Conservation (phyloP, 2,329 filamentous ascomycete species). For the Fusarium mexicanum region DNA sequence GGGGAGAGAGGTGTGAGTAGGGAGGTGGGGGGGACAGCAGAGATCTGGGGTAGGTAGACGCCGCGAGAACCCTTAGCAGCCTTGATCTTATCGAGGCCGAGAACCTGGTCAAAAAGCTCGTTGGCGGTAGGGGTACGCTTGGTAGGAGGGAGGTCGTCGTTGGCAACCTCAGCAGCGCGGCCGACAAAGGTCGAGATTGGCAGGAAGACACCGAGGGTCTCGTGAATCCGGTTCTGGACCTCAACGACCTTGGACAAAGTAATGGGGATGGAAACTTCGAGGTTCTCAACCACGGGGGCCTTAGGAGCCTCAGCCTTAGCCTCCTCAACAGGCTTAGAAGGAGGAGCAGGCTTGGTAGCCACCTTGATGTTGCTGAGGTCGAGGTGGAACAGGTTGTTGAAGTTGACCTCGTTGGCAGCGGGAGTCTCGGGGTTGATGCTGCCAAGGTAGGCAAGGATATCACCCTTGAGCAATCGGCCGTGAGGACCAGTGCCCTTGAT, state of each 20-base stretch:
- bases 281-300: slow-evolving; percentile 56
- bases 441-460: slow-evolving; percentile 90
- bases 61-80: slow-evolving; percentile 65
- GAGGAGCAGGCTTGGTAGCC: slow-evolving; percentile 61
- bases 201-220: slow-evolving; percentile 80
- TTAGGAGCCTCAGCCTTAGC: slow-evolving; percentile 51
- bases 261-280: slow-evolving; percentile 76
- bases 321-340: slow-evolving; percentile 47
- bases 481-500: slow-evolving; percentile 90
- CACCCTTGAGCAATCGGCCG: slow-evolving; percentile 91
- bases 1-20: slow-evolving; percentile 49
- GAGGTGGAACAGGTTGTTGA: slow-evolving; percentile 81
- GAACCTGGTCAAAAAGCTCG: slow-evolving; percentile 88
- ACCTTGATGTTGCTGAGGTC: slow-evolving; percentile 97
- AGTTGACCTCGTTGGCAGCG: slow-evolving; percentile 72
- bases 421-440: slow-evolving; percentile 78
- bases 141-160: slow-evolving; percentile 81
- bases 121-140: slow-evolving; percentile 71
- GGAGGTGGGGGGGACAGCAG: slow-evolving; percentile 60
- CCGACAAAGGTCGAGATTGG: slow-evolving; percentile 88
- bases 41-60: slow-evolving; percentile 77
- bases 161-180: slow-evolving; percentile 86
- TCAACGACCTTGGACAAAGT: slow-evolving; percentile 82
- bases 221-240: slow-evolving; percentile 81
- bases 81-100: slow-evolving; percentile 70